Conservation (phyloP, 2,329 filamentous ascomycete species). For the Alternaria solani region DNA sequence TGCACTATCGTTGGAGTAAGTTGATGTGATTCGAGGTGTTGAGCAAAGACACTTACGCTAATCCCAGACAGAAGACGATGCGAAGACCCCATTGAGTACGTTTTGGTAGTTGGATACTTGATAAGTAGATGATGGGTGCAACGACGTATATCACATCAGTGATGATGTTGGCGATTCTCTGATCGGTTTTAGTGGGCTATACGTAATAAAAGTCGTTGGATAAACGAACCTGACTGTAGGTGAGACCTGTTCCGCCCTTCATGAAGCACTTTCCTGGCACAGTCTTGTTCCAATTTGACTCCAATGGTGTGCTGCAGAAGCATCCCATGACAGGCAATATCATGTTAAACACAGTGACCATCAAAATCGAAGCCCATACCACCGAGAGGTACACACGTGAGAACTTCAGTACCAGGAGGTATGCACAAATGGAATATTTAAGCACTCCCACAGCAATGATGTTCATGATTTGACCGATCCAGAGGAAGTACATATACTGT, state of each 20-base stretch:
- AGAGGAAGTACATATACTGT: conserved; percentile 33
- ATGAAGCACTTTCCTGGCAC: conserved; percentile 34
- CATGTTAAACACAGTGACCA: conserved; percentile 37
- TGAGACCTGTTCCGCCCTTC: conserved; percentile 17
- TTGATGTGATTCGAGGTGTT: too few species aligned
- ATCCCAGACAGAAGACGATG: conserved; percentile 37
- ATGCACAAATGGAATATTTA: conserved; percentile 41
- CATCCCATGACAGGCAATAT: conserved; percentile 28
- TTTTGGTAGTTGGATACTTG: conserved; percentile 31
- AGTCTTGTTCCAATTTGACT: conserved; percentile 37
- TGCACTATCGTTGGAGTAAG: too few species aligned
- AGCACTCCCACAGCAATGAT: conserved; percentile 35
- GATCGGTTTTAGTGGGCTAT: not conserved
- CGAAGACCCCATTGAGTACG: conserved; percentile 38
- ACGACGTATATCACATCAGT: conserved; percentile 40
- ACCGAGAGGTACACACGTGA: conserved; percentile 29
- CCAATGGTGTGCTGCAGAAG: conserved; percentile 36
- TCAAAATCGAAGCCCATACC: conserved; percentile 35
- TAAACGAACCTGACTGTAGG: conserved; percentile 23
- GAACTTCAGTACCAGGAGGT: conserved; percentile 36
- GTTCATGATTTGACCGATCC: conserved; percentile 34
- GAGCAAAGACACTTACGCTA: conserved; percentile 39
- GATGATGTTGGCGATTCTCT: conserved; percentile 36
- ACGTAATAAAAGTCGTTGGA: not conserved
- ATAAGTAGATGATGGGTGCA: conserved; percentile 38